A percentile compares a stretch with the other conserved stretches of the same genome.
Conservation (phyloP, 1,139 yeast species). For the Blastobotrys apis region DNA sequence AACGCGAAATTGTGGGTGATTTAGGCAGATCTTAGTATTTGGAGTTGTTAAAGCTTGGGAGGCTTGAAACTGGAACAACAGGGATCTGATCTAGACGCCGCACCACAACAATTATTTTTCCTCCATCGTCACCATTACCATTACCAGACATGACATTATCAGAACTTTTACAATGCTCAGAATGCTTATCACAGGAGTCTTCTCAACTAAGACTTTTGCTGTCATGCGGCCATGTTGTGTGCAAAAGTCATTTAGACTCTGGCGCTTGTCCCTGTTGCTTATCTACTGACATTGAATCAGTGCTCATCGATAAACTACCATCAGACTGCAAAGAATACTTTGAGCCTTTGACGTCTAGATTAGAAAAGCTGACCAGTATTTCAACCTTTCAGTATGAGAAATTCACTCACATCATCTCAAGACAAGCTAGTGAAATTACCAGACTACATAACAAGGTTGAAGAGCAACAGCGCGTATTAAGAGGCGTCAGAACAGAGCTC, state of each 20-base stretch:
- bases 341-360: not conserved
- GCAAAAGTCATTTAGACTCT: constrained; percentile 4
- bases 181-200: not conserved
- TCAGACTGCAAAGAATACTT: constrained; percentile 6
- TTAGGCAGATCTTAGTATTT: too few relatives aligned
- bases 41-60: too few relatives aligned
- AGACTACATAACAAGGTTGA: not conserved
- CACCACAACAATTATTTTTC: too few relatives aligned
- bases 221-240: constrained; percentile 1
- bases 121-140: too few relatives aligned
- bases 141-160: not conserved
- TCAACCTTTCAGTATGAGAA: constrained; percentile 1
- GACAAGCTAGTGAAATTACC: constrained; percentile 1
- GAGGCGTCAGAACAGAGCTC: constrained; percentile 3
- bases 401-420: not conserved
- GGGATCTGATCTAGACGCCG: too few relatives aligned
- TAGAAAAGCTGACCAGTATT: not conserved
- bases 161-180: constrained; percentile 3
- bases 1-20: too few relatives aligned
- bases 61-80: too few relatives aligned
- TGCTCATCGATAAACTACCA: not conserved
- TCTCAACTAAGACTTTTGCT: not conserved
- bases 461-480: not conserved
- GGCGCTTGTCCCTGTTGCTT: constrained; percentile 2
- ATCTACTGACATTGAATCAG: not conserved